Evolutionary conservation across 805 yeast genomes (phyloP), one percentile per base, ranked within the genome.

Genomic region (Metschnikowia koreensis): DNA sequence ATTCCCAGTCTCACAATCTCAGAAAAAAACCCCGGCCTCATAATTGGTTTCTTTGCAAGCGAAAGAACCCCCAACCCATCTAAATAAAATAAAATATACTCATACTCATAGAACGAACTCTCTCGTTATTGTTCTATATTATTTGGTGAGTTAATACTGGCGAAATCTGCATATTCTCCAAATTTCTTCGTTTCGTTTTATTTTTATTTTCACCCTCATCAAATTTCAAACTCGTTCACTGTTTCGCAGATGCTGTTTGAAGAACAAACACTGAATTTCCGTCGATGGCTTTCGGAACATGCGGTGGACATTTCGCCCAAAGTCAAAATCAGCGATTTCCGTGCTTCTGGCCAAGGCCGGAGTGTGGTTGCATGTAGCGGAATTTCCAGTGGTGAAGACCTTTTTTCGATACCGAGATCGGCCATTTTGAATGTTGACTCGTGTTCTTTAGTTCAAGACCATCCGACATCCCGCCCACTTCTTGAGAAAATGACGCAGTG

Each of bases 331-430:
- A 75, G 71, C 2, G 97, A 93, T 67, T 73, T 81, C 38, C 71
- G 96, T 41, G 51, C 57, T 1, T 57, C 66, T 8, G 69, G 77
- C 39, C 90, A 89, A 66, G 98, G 98, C 9, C 74, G 97, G 33
- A 96, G 92, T 5, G 65, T 93, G 8, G 63, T 84, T 5, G 96
- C 97, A 1, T 51, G 57, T 0, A 79, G 79, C 38, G 83, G 82
- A 56, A 87, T 93, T 17, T 64, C 62, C 3, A 67, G 71, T 44
- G 91, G 80, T 49, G 96, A 89, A 51, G 73, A 73, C 0, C 67
- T 93, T 15, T 89, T 92, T 66, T 74, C 80, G 38, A 77, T 94
- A 29, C 93, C 97, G 0, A 70, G 88, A 49, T 61, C 65, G 1
- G 66, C 79, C 0, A 66, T 87, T 7, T 60, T 93, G 46, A 82